Evolutionary conservation across 2,329 filamentous ascomycete species (phyloP).

Genomic region (Harringtonia aguacate): DNA sequence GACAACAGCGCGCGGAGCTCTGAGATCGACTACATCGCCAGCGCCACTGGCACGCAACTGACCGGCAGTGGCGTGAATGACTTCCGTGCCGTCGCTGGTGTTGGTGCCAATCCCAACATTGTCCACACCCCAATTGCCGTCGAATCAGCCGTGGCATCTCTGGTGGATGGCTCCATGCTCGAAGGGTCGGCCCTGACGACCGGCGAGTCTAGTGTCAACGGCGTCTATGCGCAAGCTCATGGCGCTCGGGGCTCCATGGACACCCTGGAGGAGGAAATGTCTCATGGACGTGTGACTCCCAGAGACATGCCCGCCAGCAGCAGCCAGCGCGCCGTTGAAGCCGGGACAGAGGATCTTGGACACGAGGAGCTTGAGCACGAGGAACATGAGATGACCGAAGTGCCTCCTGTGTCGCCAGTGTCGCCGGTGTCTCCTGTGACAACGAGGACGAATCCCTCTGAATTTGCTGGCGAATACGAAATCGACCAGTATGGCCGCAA

Average conservation of each 20-base stretch:
- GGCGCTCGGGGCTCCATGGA: conserved; percentile 24
- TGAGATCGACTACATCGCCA: conserved; percentile 38
- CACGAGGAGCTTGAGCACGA: background rate
- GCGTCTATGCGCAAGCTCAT: conserved; percentile 32
- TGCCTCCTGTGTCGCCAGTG: conserved; percentile 20
- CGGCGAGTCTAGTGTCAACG: conserved; percentile 39
- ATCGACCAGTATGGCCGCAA: conserved; percentile 48
- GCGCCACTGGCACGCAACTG: conserved; percentile 25
- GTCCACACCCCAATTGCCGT: conserved; percentile 62
- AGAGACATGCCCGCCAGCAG: conserved; percentile 30
- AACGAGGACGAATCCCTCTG: conserved; percentile 15
- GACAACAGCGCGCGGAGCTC: conserved; percentile 48
- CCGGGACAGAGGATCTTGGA: conserved; percentile 19
- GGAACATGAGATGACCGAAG: conserved; percentile 9
- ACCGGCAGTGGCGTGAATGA: conserved; percentile 41
- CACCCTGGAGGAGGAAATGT: conserved; percentile 21
- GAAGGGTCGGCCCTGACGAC: conserved; percentile 61
- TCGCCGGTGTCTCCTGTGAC: conserved; percentile 8
- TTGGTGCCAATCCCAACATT: conserved; percentile 66
- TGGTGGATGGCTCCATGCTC: conserved; percentile 64
- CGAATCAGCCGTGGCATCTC: conserved; percentile 83
- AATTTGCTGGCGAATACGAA: conserved; percentile 43
- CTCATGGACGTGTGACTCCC: conserved; percentile 18
- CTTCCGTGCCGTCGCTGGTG: conserved; percentile 57
- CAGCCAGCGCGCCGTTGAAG: conserved; percentile 26